Base-by-base conservation (phyloP, 2,329 filamentous ascomycete genomes). In the Colletotrichum filicis region DNA sequence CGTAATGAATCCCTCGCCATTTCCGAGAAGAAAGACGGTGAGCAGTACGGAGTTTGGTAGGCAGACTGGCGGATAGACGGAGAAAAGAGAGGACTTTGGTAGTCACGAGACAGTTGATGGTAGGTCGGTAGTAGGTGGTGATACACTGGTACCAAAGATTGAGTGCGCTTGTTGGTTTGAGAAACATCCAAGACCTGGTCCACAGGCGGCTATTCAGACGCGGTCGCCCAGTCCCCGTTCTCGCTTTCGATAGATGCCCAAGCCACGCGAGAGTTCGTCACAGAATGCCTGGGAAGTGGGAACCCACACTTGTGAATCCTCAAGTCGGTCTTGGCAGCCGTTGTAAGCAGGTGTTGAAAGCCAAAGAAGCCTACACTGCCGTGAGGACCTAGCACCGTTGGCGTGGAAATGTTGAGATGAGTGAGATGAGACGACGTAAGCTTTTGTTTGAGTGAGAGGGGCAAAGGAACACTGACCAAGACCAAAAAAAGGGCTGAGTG, bases 11-110 rank as follows among this genome's bases (percentile, higher is more conserved):
- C 60, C 35, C 35, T 71, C 66, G 61, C 61, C 71, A 65, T 60
- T 46, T 58, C 60, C 56, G 61, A 32, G 32, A 11, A 60, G 49
- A 73, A 71, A 73, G 71, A 73, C 71, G 71, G 71, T 73, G 71
- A 70, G 56, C 49, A 14, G 46, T 35, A 35, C 11, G 5, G 2
- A 16, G 14, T 14, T 16, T 16, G 37, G 14, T 2, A 65, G 28
- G 35, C 5, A 22, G 64, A 32, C 22, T 58, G 35, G 37, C 35
- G 35, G 42, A 19, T 32, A 35, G 63, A 49, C 28, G 28, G 24
- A 49, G 49, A 56, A 56, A 19, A 49, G 42, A 49, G 42, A n/a
- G 42, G 16, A 49, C 42, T 49, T 49, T 19, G 7, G 16, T 49
- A 19, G 42, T 49, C 19, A n/a, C 16, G 42, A 19, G 42, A 49